Evolutionary conservation across 768 basidiomycete species (phyloP), one percentile per base, ranked within the genome.

Genomic region (Peribolospora baueri): DNA sequence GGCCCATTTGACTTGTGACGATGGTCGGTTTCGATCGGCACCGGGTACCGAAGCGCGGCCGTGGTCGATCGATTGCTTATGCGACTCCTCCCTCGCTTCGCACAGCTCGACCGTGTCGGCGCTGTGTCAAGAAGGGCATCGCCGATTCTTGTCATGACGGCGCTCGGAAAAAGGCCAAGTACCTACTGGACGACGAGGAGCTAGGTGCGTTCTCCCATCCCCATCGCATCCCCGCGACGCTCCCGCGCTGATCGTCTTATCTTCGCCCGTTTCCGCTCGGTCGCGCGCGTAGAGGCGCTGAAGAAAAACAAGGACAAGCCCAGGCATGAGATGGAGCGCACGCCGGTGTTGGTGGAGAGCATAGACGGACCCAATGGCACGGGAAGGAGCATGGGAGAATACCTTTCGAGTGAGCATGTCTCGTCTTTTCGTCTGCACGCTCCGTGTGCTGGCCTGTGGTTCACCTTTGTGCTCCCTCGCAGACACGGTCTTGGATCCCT

Each of bases 1-100:
- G 67, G 87, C 88, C 3, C 91, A 97, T 68, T 72, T 97, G 61
- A 97, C 91, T n/a, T 97, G 91, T 67, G 90, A 97, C 67, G 91
- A 95, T 65, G 79, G 91, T 93, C 64, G 66, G 84, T 76, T 43
- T 4, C 3, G 7, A 37, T 25, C 36, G 9, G 45, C 11, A 0
- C 46, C 7, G n/a, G 43, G 3, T 5, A 38, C 49, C 5, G 11
- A 41, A 46, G 9, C 6, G 42, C 42, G 51, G 48, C 45, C 53
- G 36, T 5, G 7, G 50, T 9, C 46, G n/a, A 56, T 49, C 38
- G 50, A 42, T 41, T 56, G 37, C 8, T 42, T 39, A 50, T 41
- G 46, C 52, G 52, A 41, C 53, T 48, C 45, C 46, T 41, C 47
- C 49, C 13, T 51, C 10, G 10, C 52, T 63, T 14, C 36, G 25